Conservation (phyloP, 169 alveolate species). For the Pseudocohnilembus persalinus region DNA sequence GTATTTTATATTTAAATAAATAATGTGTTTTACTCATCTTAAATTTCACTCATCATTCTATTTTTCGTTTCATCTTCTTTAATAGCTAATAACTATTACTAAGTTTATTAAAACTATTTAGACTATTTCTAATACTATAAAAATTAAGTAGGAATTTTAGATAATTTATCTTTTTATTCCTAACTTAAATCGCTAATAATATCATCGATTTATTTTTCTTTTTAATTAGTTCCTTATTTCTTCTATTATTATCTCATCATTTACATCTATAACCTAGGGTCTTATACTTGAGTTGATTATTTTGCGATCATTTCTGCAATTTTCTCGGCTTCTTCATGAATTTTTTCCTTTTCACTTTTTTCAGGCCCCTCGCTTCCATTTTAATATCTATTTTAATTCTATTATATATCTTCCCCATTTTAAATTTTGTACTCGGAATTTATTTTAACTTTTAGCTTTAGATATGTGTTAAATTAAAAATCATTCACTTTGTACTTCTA, state of each 20-base stretch:
- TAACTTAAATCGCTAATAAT: slow-evolving; percentile 24
- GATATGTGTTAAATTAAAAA: slow-evolving; percentile 26
- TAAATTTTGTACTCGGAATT: slow-evolving; percentile 37
- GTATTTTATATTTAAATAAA: no score
- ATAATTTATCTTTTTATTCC: slow-evolving; percentile 26
- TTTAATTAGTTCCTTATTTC: slow-evolving; percentile 2
- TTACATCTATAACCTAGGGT: slow-evolving; percentile 15
- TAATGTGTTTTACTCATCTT: not conserved
- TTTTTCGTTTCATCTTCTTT: slow-evolving; percentile 12
- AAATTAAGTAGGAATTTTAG: slow-evolving; percentile 35
- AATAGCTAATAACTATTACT: no score
- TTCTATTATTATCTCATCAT: slow-evolving; percentile 2
- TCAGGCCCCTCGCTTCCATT: not conserved
- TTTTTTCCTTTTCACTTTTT: not conserved
- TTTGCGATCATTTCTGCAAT: not conserved
- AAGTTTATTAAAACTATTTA: slow-evolving; percentile 6
- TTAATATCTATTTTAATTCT: not conserved
- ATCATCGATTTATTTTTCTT: slow-evolving; percentile 20
- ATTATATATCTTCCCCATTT: not conserved
- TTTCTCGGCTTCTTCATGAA: not conserved
- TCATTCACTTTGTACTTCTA: slow-evolving; percentile 26
- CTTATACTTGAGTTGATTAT: slow-evolving; percentile 1
- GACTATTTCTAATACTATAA: slow-evolving; percentile 35
- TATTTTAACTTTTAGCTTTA: slow-evolving; percentile 32
- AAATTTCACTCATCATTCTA: slow-evolving; percentile 7